These are phyloP conservation scores for Diaporthe eres DNA, from an alignment of 2,329 filamentous ascomycete genomes.

Conservation along the genomic window DNA sequence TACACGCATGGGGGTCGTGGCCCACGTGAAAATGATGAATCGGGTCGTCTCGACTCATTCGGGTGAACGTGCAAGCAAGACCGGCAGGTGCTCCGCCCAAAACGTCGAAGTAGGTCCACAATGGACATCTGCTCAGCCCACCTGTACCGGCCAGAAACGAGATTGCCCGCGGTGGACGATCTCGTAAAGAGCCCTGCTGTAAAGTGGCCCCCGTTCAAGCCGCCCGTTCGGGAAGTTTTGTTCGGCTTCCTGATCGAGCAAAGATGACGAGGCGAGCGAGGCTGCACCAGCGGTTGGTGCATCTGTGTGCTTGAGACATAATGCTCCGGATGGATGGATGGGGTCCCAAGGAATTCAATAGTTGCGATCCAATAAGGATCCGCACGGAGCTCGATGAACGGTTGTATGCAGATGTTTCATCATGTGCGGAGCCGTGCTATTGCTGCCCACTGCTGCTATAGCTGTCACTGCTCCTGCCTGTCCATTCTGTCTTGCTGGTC, in stretches of 20 bases:
- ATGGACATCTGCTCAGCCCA: conserved; percentile 6
- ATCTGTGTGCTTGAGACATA: conserved; percentile 1
- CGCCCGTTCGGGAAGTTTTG: conserved; percentile 20
- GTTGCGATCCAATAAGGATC: conserved; percentile 28
- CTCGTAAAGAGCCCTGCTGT: conserved; percentile 12
- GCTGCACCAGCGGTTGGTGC: conserved; percentile 18
- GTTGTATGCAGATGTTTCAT: conserved; percentile 25
- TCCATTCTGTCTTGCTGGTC: neutral
- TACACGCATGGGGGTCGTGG: neutral
- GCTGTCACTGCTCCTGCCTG: neutral
- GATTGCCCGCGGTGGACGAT: conserved; percentile 21
- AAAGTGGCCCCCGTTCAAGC: neutral
- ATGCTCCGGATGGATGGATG: conserved; percentile 14
- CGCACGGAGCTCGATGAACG: conserved; percentile 14
- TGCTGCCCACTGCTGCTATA: neutral
- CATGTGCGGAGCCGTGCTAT: conserved; percentile 16
- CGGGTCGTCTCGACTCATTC: conserved; percentile 26
- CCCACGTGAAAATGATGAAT: conserved; percentile 30
- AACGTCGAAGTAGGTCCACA: conserved; percentile 6
- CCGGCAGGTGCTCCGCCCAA: conserved; percentile 3
- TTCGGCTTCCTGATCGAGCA: conserved; percentile 16
- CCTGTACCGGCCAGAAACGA: conserved; percentile 18
- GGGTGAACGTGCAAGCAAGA: neutral
- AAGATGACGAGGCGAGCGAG: conserved; percentile 8
- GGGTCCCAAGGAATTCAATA: conserved; percentile 20